Percentiles rank a stretch among this genome's conserved stretches.
These are phyloP conservation scores for Debaryomyces sp. DNA, from an alignment of 1,139 yeast species.

Conservation along the genomic window DNA sequence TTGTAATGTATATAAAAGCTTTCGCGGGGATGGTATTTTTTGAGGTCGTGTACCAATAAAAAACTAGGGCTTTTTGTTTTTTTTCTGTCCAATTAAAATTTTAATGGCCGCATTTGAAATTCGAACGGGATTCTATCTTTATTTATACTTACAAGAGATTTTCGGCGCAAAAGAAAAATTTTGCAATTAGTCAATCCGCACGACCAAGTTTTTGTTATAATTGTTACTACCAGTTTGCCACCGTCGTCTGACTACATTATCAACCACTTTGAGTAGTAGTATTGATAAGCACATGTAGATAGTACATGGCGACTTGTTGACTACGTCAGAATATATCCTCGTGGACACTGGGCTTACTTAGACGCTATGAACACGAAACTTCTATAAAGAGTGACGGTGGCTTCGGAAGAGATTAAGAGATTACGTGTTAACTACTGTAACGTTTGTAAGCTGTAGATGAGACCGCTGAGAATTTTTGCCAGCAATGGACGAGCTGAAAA, in stretches of 20 bases:
- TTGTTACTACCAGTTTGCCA: not conserved
- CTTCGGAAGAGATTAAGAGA: not conserved
- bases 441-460: conserved; percentile 1
- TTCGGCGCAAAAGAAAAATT: conserved; percentile 8
- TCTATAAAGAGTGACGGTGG: not conserved
- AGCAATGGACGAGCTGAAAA: not conserved
- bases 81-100: conserved; percentile 10
- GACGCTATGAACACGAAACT: not conserved
- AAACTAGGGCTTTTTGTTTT: conserved; percentile 5
- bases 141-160: conserved; percentile 9
- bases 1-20: not conserved
- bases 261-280: not conserved
- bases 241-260: conserved; percentile 4
- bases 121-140: conserved; percentile 9
- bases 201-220: not conserved
- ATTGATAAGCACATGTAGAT: not conserved
- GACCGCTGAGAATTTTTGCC: not conserved
- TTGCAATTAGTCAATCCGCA: conserved; percentile 2
- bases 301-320: not conserved
- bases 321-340: not conserved
- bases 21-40: not conserved
- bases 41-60: conserved; percentile 5
- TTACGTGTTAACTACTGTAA: conserved; percentile 6
- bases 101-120: conserved; percentile 7
- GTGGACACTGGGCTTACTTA: not conserved